Evolutionary conservation across 202 grass and related monocot species (phyloP).

Genomic region (Bolboschoenoplectus hybrid): DNA sequence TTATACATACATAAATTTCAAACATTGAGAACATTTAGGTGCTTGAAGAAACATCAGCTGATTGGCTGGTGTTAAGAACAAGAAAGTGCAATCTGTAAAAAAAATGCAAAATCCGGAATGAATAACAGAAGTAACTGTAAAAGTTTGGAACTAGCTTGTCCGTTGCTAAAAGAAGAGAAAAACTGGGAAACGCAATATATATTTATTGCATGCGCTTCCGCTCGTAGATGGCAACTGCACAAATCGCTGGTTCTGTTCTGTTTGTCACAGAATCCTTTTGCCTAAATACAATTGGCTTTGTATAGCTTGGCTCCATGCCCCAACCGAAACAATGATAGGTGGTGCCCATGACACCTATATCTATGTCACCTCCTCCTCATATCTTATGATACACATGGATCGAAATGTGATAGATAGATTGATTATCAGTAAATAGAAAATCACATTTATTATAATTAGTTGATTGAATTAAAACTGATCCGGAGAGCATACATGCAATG

Average conservation of each 20-base stretch:
- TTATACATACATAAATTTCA: no score
- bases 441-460: not conserved
- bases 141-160: not conserved
- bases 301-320: slow-evolving; percentile 29
- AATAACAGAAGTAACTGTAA: not conserved
- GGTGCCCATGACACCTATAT: slow-evolving; percentile 5
- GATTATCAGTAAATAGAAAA: not conserved
- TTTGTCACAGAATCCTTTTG: slow-evolving; percentile 21
- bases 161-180: not conserved
- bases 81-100: no score
- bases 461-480: not conserved
- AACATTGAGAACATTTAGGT: no score
- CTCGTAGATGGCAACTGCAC: not conserved
- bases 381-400: not conserved
- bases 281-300: slow-evolving; percentile 24
- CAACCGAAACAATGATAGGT: slow-evolving; percentile 19
- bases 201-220: not conserved
- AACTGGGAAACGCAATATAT: not conserved
- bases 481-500: not conserved
- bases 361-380: no score
- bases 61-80: no score
- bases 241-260: not conserved
- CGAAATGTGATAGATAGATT: not conserved
- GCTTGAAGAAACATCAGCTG: no score
- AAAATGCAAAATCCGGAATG: no score